phyloP scores from a whole-genome alignment of 164 flowering plant species.

The Malania oleifera region DNA sequence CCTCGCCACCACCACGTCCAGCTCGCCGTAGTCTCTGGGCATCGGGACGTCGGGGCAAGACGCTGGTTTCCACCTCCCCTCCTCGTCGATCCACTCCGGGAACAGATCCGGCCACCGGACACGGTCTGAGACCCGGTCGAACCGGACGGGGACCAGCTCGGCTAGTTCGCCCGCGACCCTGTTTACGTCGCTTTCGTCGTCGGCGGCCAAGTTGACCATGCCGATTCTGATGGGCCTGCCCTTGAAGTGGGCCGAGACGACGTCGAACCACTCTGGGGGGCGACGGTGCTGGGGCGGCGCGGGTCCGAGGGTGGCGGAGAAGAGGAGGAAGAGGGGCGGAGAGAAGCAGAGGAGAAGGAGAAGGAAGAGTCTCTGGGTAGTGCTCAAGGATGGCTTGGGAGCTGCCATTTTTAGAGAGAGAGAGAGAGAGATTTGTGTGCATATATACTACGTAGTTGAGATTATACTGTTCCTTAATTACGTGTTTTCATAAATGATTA shows the following conservation, averaged over 20 bases:
- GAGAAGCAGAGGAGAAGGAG: constrained; percentile 14
- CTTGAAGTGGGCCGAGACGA: constrained; percentile 9
- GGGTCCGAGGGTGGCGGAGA: not conserved
- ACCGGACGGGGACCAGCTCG: constrained; percentile 22
- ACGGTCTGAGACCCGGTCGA: constrained; percentile 35
- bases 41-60: constrained; percentile 65
- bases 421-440: too few relatives aligned
- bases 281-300: not conserved
- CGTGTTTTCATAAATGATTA: too few relatives aligned
- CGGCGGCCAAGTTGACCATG: constrained; percentile 25
- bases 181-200: constrained; percentile 5
- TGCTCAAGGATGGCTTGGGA: too few relatives aligned
- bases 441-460: too few relatives aligned
- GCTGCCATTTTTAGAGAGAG: too few relatives aligned
- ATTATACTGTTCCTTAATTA: too few relatives aligned
- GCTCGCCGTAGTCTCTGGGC: constrained; percentile 35
- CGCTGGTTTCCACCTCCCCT: constrained; percentile 21
- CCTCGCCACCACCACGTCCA: constrained; percentile 57
- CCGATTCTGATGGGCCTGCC: constrained; percentile 26
- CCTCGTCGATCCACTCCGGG: constrained; percentile 79
- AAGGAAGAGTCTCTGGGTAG: constrained; percentile 12
- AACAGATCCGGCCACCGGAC: constrained; percentile 50
- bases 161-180: constrained; percentile 12
- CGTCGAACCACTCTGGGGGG: constrained; percentile 14
- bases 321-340: constrained; percentile 9